Base-by-base conservation (phyloP, 306 rosid species). In the Cucurbita maxima region DNA sequence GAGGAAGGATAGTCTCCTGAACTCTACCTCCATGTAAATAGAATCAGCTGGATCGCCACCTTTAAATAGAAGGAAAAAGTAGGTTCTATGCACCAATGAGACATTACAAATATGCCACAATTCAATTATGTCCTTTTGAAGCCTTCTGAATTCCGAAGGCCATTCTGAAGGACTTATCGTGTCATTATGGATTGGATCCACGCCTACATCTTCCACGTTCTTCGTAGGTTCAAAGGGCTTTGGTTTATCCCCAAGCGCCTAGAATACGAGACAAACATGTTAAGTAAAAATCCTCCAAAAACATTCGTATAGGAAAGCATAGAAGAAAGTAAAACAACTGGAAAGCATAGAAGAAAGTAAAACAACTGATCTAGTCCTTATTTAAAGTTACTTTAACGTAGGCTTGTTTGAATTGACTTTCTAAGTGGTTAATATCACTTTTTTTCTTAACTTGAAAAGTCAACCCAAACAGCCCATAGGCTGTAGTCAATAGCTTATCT, bases 31-130 rank as follows among this genome's bases (percentile, higher is more conserved):
- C 89, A 88, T 80, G 76, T 93, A 93, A 72, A 90, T 85, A 51
- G 92, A 87, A 78, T 93, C 98, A 64, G 90, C 60, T 37, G 82
- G 84, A 63, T 93, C 98, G 47, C 96, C 96, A 53, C 98, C 97
- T 77, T 80, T 80, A 82, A 93, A 86, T 68, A 90, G 84, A 73
- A 90, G 92, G 82, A 87, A 90, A 87, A 93, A 93, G 82, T 88
- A 93, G 72, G 98, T 93, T 72, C 98, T 88, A 81, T 93, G 97
- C 78, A 93, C 89, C 86, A 93, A 83, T 44, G 98, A 87, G 77
- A 88, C 86, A 56, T 93, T 86, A 76, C 96, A 93, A 73, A 85
- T 87, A 72, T 90, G 85, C 97, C 98, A 93, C 41, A 90, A 87
- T 75, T 87, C 88, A 55, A 93, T 73, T 57, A 90, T 86, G 84